Percentiles rank a stretch among this genome's conserved stretches.
phyloP scores from a whole-genome alignment of 306 rosid genomes.

The Acmispon strigosus region DNA sequence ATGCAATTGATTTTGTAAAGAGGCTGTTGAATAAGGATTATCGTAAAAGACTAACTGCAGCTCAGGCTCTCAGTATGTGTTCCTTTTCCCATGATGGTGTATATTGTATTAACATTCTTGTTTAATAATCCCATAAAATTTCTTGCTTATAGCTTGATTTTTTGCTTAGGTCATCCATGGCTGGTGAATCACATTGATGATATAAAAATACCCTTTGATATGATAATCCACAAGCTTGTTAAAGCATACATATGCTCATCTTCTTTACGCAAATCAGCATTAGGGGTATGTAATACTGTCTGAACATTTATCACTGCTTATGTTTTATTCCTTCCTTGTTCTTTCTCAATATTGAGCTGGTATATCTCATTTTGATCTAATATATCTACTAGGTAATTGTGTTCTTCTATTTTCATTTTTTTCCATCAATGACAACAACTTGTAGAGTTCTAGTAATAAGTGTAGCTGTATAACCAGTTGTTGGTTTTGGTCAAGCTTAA shows the following conservation, averaged over 20 bases:
- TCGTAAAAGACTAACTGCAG: conserved; percentile 70
- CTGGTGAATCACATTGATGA: conserved; percentile 35
- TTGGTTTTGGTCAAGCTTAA: not conserved
- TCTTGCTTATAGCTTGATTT: conserved; percentile 11
- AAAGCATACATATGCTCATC: conserved; percentile 63
- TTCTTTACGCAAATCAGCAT: conserved; percentile 69
- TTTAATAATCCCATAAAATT: not conserved
- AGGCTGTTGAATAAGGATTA: conserved; percentile 65
- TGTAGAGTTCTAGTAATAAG: not conserved
- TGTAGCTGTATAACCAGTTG: not conserved
- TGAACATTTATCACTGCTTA: not conserved
- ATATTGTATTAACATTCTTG: not conserved
- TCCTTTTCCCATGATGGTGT: conserved; percentile 10
- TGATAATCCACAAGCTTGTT: conserved; percentile 64
- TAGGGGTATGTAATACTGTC: conserved; percentile 42
- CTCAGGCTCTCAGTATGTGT: conserved; percentile 61
- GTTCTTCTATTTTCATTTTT: not conserved
- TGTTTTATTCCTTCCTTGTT: not conserved
- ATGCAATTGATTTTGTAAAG: conserved; percentile 75
- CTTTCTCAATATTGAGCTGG: not conserved
- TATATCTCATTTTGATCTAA: not conserved
- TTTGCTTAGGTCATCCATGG: conserved; percentile 77
- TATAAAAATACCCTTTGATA: conserved; percentile 57
- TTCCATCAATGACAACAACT: not conserved
- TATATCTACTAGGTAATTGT: not conserved